A percentile compares a stretch with the other conserved stretches of the same genome.
Conservation (phyloP, 2,329 filamentous ascomycete species). For the Colletotrichum lentis region DNA sequence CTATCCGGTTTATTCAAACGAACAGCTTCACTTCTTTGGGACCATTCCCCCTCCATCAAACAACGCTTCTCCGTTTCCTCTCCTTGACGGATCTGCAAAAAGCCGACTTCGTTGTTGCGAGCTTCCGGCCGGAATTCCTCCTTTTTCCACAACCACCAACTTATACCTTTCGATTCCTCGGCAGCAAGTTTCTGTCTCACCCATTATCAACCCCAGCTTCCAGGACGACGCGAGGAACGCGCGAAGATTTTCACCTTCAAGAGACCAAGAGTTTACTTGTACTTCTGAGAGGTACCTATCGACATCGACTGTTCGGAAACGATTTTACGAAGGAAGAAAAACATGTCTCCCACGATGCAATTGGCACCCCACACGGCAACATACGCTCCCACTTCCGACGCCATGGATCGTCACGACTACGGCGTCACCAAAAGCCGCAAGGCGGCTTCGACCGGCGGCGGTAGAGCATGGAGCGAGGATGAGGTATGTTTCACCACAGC, state of each 20-base stretch:
- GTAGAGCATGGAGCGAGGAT: conserved; percentile 85
- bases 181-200: conserved; percentile 36
- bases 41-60: conserved; percentile 25
- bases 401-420: conserved; percentile 65
- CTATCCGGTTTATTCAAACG: conserved; percentile 40
- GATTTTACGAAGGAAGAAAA: conserved; percentile 41
- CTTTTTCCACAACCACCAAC: conserved; percentile 13
- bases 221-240: conserved; percentile 31
- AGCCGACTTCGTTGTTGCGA: conserved; percentile 37
- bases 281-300: conserved; percentile 37
- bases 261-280: conserved; percentile 6
- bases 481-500: conserved; percentile 63
- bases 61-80: conserved; percentile 29
- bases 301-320: conserved; percentile 42
- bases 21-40: conserved; percentile 37
- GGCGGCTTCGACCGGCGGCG: conserved; percentile 74
- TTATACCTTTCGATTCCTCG: conserved; percentile 34
- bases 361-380: conserved; percentile 54
- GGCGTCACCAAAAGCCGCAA: conserved; percentile 72
- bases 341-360: conserved; percentile 61
- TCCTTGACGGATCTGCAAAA: conserved; percentile 37
- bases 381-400: conserved; percentile 63
- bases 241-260: conserved; percentile 24
- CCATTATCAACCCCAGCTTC: conserved; percentile 30
- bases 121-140: conserved; percentile 35